Conservation (phyloP, 2,329 filamentous ascomycete genomes). For the Phoma sp. region DNA sequence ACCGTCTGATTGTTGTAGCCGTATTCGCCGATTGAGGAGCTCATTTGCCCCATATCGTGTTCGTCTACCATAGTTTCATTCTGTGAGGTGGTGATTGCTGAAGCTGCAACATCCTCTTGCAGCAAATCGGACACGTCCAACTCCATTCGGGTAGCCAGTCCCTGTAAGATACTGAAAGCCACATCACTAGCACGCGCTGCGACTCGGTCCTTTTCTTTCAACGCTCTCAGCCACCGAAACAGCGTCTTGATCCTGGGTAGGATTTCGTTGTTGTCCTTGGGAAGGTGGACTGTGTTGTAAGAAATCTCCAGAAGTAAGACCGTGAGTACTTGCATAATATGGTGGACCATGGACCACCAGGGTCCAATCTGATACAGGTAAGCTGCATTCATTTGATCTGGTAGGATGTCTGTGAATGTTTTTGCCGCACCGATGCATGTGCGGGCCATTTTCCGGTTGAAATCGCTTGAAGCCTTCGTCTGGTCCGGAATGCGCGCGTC, state of each 20-base stretch:
- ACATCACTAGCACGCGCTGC: not conserved
- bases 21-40: no score
- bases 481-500: constrained; percentile 43
- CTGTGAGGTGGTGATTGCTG: no score
- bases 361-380: constrained; percentile 34
- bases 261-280: not conserved
- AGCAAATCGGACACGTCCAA: no score
- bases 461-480: constrained; percentile 33
- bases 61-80: no score
- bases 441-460: constrained; percentile 40
- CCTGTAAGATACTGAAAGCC: no score
- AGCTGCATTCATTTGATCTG: constrained; percentile 28
- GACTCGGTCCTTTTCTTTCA: not conserved
- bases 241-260: not conserved
- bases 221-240: not conserved
- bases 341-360: constrained; percentile 49
- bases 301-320: constrained; percentile 48
- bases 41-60: no score
- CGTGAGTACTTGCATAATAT: constrained; percentile 49
- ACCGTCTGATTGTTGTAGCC: no score
- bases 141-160: no score
- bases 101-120: no score
- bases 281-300: constrained; percentile 27
- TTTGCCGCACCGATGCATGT: constrained; percentile 46
- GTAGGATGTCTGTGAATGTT: constrained; percentile 39